Base-by-base conservation (phyloP, 306 rosid genomes). In the Crotalaria pallida region DNA sequence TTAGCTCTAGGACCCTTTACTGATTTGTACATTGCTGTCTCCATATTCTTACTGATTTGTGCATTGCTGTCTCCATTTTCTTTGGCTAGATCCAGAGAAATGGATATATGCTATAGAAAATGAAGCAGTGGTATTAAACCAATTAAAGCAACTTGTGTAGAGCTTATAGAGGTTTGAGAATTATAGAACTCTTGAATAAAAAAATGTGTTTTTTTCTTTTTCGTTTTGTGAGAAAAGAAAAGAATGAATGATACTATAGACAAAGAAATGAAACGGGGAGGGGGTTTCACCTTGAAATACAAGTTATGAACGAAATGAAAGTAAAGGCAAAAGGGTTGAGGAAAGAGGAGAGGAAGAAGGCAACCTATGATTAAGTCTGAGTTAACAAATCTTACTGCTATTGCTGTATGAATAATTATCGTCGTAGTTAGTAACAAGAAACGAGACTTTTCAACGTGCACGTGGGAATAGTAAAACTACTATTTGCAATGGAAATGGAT, bases 341-440 rank as follows among this genome's bases (percentile, higher is more conserved):
- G 74, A 33, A 43, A 58, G 38, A 11, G 58, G 26, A 7, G 53
- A 61, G 63, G 23, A 44, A 48, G 24, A 27, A 18, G 67, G 78
- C 1, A 65, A 31, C 27, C 66, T 18, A 23, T 41, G 47, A 41
- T 9, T 38, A 2, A 38, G 44, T 38, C 13, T 69, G 75, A 43
- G 81, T 34, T 58, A 19, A 40, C 75, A 26, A 67, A 44, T 58
- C 33, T 11, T 73, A 57, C 75, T 22, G 53, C 56, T 36, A 17
- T 9, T 69, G 59, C 38, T 19, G 68, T 85, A 85, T 88, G 90
- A 88, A 90, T 82, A n/a, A n/a, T n/a, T n/a, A n/a, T n/a, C n/a
- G 19, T 40, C 33, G 63, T 71, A 69, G 85, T 36, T 71, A 29
- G 77, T 66, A 38, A 47, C 78, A 83, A 53, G 52, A 34, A 43